These are phyloP conservation scores for Plantago major DNA, from an alignment of 257 asterid genomes.

Conservation along the genomic window DNA sequence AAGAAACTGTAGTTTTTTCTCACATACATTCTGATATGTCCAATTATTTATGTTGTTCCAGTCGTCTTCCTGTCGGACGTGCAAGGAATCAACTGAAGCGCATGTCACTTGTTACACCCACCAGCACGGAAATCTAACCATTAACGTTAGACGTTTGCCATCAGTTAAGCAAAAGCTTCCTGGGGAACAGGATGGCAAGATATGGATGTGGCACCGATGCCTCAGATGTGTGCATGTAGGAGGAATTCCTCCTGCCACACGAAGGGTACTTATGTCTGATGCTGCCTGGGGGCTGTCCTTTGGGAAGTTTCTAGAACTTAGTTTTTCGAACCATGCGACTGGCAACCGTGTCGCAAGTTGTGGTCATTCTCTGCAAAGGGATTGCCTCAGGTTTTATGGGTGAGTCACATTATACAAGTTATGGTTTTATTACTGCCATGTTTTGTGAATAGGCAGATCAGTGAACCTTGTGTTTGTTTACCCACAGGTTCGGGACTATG, in stretches of 20 bases:
- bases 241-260: constrained; percentile 87
- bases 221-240: constrained; percentile 56
- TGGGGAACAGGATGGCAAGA: constrained; percentile 83
- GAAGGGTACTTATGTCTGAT: constrained; percentile 80
- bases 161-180: constrained; percentile 48
- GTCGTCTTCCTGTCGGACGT: constrained; percentile 65
- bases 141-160: constrained; percentile 58
- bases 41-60: constrained; percentile 30
- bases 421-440: not conserved
- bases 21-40: constrained; percentile 5
- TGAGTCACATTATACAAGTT: constrained; percentile 22
- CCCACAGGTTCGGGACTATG: constrained; percentile 77
- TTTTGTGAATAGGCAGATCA: not conserved
- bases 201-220: constrained; percentile 99
- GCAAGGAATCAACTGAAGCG: constrained; percentile 87
- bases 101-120: constrained; percentile 86
- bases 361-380: constrained; percentile 96
- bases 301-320: constrained; percentile 95
- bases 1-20: not conserved
- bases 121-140: constrained; percentile 82
- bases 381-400: constrained; percentile 97
- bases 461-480: constrained; percentile 9
- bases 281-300: constrained; percentile 99
- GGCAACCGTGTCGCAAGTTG: constrained; percentile 95
- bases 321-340: constrained; percentile 85